Conservation (phyloP, 2,329 filamentous ascomycete species). For the Colletotrichum sp. region DNA sequence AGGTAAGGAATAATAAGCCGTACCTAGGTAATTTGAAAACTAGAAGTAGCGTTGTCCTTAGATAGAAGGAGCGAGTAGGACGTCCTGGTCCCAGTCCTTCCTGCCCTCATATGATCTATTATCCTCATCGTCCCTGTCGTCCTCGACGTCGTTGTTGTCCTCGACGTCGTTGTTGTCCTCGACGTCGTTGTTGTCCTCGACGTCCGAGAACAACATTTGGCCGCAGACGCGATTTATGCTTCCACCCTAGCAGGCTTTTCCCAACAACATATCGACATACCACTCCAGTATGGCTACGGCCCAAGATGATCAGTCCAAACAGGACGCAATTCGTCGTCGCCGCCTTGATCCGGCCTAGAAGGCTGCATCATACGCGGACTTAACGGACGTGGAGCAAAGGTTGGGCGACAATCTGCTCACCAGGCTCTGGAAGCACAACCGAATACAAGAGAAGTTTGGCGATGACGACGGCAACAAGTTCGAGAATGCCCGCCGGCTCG, state of each 20-base stretch:
- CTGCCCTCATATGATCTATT: not conserved
- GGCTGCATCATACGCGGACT: not conserved
- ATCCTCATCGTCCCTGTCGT: no score
- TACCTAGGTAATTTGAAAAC: no score
- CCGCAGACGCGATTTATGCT: no score
- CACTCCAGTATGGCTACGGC: not conserved
- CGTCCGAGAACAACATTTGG: no score
- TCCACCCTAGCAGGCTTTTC: not conserved
- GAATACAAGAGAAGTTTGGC: not conserved
- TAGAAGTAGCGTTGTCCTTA: no score
- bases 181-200: no score
- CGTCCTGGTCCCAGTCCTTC: not conserved
- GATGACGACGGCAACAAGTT: not conserved
- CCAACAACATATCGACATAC: not conserved
- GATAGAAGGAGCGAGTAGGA: not conserved
- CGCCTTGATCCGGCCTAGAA: not conserved
- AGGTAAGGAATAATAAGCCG: no score
- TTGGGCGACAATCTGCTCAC: not conserved
- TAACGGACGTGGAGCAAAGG: not conserved
- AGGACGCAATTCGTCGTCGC: not conserved
- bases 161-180: no score
- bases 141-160: no score
- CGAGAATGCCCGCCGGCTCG: not conserved
- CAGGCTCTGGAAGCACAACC: not conserved
- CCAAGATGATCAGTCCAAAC: not conserved